Evolutionary conservation across 2,329 filamentous ascomycete genomes (phyloP).

Genomic region (Hirsutella rhossiliensis): DNA sequence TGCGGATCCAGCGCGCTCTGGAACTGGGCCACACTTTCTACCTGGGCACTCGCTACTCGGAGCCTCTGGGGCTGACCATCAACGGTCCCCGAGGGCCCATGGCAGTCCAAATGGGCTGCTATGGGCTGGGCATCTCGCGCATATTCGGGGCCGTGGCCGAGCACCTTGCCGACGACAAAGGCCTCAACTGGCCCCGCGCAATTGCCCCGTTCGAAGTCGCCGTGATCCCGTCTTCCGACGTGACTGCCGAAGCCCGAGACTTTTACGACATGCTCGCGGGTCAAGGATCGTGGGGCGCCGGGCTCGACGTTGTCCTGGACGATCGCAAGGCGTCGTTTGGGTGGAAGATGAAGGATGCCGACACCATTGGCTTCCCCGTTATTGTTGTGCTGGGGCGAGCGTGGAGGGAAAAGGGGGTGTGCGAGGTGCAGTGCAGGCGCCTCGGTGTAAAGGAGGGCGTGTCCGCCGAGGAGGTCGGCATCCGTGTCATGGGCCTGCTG

Average conservation of each 20-base stretch:
- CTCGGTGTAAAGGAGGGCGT: constrained; percentile 51
- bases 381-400: constrained; percentile 61
- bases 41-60: constrained; percentile 77
- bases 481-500: constrained; percentile 34
- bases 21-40: constrained; percentile 95
- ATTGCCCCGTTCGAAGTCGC: constrained; percentile 78
- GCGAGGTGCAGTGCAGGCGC: constrained; percentile 70
- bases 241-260: constrained; percentile 34
- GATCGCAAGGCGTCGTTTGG: constrained; percentile 56
- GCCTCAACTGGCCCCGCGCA: constrained; percentile 75
- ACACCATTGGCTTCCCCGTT: constrained; percentile 76
- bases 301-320: constrained; percentile 59
- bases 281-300: background rate
- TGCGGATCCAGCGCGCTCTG: constrained; percentile 63
- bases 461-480: constrained; percentile 26
- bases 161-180: constrained; percentile 55
- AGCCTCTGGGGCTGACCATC: constrained; percentile 55
- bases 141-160: constrained; percentile 81
- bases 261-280: constrained; percentile 47
- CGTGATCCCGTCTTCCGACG: constrained; percentile 42
- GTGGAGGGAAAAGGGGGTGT: constrained; percentile 50
- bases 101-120: constrained; percentile 85
- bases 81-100: constrained; percentile 22
- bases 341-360: constrained; percentile 87
- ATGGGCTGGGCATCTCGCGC: constrained; percentile 87